Conservation (phyloP, 495 filamentous ascomycete genomes). For the Penicillium subrubescens region DNA sequence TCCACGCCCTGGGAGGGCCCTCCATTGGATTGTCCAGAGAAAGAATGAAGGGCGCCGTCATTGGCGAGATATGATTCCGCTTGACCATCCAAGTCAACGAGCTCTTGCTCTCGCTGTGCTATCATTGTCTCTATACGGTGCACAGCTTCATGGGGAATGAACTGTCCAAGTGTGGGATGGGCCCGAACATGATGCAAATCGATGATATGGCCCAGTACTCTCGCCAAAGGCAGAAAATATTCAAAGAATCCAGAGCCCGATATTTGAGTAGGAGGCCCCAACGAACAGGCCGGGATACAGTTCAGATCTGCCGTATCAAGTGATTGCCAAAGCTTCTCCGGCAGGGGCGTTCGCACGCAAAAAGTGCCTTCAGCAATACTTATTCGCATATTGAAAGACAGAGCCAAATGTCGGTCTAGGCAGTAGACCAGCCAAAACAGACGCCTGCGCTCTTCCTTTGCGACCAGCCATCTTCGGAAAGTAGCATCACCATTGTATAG, state of each 20-base stretch:
- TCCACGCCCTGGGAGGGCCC: not conserved
- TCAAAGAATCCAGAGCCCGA: constrained; percentile 59
- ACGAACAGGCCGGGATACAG: constrained; percentile 23
- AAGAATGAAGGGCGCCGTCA: not conserved
- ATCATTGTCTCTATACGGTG: constrained; percentile 24
- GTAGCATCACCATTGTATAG: constrained; percentile 24
- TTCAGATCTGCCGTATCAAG: constrained; percentile 29
- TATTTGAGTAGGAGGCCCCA: constrained; percentile 32
- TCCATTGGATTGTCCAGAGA: not conserved
- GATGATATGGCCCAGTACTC: constrained; percentile 80
- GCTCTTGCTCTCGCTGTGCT: constrained; percentile 20
- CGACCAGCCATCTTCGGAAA: constrained; percentile 19
- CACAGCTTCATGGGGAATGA: constrained; percentile 21
- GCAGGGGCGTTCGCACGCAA: constrained; percentile 36
- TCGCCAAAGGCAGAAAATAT: constrained; percentile 82
- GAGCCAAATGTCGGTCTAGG: constrained; percentile 50
- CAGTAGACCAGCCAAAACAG: constrained; percentile 56
- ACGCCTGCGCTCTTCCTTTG: constrained; percentile 49
- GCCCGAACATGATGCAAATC: constrained; percentile 76
- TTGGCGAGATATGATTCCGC: not conserved
- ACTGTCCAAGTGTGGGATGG: constrained; percentile 67
- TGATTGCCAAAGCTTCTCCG: constrained; percentile 36
- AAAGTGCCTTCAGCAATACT: constrained; percentile 50
- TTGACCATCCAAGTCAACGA: constrained; percentile 10
- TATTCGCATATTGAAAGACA: constrained; percentile 53